Evolutionary conservation across 2,329 filamentous ascomycete genomes (phyloP), one percentile per base, ranked within the genome.

Genomic region (Ophiostoma piceae): DNA sequence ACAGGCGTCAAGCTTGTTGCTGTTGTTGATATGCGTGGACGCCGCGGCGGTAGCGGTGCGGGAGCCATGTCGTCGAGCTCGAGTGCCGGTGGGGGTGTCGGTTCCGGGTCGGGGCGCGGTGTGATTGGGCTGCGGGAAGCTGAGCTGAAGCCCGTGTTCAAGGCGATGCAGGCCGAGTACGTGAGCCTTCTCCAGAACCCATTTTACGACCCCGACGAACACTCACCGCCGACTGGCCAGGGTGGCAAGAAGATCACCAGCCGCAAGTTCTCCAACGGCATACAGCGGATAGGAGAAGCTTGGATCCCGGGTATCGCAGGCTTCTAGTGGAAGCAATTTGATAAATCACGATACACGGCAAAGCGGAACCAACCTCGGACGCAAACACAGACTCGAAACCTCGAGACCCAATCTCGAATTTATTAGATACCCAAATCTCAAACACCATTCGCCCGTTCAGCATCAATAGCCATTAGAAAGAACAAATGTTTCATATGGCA

Each of bases 131-230:
- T 97, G 76, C 84, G 91, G 72, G 93, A 96, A 76, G 88, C 90
- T n/a, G 94, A 97, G 80, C 82, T 98, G 76, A 93, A 93, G 78
- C 88, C 91, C 43, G 94, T 95, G 35, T 99, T 99, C 77, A 88
- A 90, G 77, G 93, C 94, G 37, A 87, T 99, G 80, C 95, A 98
- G 81, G 89, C 86, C n/a, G 93, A 94, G 39, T 99, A 97, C 76
- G 91, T 98, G 71, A 84, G 88, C 72, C 82, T 99, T 68, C 81
- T 98, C 74, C 90, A 97, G 79, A 98, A 99, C 76, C 94, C 94
- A 0, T 99, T 99, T 80, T 98, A 94, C 79, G 88, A 90, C 66
- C 94, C 94, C 11, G 93, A 97, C 77, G 91, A 94, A 75, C 89
- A 94, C 78, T 85, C 85, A 73, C 90, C 90, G 67, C 78, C 82